Evolutionary conservation across 495 filamentous ascomycete species (phyloP).

Genomic region (Hypoxylon subgilvum): DNA sequence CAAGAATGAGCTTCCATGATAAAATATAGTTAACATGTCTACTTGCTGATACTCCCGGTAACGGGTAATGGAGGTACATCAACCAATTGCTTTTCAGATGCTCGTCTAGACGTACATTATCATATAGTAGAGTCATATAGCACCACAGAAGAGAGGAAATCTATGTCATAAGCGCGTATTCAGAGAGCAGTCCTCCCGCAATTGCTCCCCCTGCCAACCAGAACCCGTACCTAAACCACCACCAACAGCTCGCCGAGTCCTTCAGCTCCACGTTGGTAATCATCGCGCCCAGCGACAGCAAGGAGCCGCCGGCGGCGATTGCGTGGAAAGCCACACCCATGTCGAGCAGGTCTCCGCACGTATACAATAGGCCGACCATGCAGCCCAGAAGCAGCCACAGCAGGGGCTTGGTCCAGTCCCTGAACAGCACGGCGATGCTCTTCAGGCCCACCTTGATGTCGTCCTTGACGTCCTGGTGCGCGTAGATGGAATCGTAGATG

Average conservation of each 20-base stretch:
- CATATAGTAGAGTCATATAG: not conserved
- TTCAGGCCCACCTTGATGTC: slow-evolving; percentile 46
- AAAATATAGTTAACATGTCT: too few species aligned
- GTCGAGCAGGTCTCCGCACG: slow-evolving; percentile 31
- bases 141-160: not conserved
- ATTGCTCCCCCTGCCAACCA: slow-evolving; percentile 45
- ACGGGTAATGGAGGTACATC: too few species aligned
- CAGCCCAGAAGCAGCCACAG: slow-evolving; percentile 34
- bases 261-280: slow-evolving; percentile 46
- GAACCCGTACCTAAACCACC: slow-evolving; percentile 50
- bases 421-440: slow-evolving; percentile 48
- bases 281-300: slow-evolving; percentile 44
- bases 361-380: slow-evolving; percentile 37
- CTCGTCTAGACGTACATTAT: not conserved
- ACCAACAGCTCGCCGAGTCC: slow-evolving; percentile 46
- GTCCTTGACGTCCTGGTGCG: slow-evolving; percentile 49
- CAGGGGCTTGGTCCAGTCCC: slow-evolving; percentile 40
- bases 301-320: slow-evolving; percentile 38
- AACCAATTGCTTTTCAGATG: too few species aligned
- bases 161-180: slow-evolving; percentile 34
- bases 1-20: too few species aligned
- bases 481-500: slow-evolving; percentile 53
- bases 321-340: slow-evolving; percentile 39
- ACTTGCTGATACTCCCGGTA: too few species aligned
- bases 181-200: slow-evolving; percentile 40